A percentile compares a stretch with the other conserved stretches of the same genome.
phyloP scores from a whole-genome alignment of 306 rosid genomes.

The Prunus salicina region DNA sequence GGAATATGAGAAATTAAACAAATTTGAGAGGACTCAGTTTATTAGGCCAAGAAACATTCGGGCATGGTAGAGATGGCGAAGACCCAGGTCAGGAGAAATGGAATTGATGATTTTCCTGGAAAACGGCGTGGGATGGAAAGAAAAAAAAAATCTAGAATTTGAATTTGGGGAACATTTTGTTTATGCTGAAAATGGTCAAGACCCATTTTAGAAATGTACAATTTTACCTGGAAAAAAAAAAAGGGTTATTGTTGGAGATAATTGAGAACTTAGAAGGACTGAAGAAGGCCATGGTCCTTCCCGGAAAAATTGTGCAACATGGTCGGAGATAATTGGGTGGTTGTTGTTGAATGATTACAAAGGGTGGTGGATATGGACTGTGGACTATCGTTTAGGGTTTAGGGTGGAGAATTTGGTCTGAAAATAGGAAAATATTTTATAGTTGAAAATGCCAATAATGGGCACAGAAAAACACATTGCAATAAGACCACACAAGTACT shows the following conservation, averaged over 20 bases:
- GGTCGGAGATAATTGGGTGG: background rate
- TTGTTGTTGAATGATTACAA: background rate
- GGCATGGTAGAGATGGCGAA: background rate
- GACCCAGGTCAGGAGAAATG: background rate
- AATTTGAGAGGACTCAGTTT: background rate
- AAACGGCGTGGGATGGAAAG: background rate
- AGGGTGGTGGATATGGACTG: background rate
- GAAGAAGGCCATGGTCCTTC: too few relatives aligned
- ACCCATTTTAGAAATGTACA: background rate
- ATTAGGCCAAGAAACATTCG: background rate
- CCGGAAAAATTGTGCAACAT: background rate
- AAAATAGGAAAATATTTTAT: too few relatives aligned
- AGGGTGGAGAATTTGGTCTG: background rate
- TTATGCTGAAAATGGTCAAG: background rate
- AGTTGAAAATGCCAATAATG: too few relatives aligned
- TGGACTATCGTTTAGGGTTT: background rate
- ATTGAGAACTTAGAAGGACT: too few relatives aligned
- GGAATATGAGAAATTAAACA: background rate
- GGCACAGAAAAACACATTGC: too few relatives aligned
- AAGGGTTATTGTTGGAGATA: too few relatives aligned
- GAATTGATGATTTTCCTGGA: background rate
- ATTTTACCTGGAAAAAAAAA: background rate
- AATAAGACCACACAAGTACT: too few relatives aligned
- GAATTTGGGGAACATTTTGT: background rate
- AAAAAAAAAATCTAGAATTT: background rate